These are phyloP conservation scores for Crithidia expoeki DNA, from an alignment of 208 protist genomes.

Conservation along the genomic window DNA sequence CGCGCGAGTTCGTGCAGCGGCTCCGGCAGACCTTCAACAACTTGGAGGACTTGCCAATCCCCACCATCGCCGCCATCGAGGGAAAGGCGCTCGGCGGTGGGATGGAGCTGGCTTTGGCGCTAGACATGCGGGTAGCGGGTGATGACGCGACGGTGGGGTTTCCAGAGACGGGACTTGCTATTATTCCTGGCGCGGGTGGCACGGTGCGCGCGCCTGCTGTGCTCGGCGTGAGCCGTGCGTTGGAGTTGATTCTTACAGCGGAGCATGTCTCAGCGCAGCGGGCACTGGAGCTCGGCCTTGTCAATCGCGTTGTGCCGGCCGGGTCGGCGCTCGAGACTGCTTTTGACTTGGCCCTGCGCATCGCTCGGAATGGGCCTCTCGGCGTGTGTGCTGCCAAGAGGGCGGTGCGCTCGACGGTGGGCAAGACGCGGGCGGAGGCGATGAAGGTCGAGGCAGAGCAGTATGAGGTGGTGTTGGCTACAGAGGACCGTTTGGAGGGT, in stretches of 20 bases:
- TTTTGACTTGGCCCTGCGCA: slow-evolving; percentile 47
- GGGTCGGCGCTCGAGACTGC: slow-evolving; percentile 39
- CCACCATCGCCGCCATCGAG: slow-evolving; percentile 84
- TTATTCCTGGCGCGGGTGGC: slow-evolving; percentile 94
- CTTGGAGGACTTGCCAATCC: slow-evolving; percentile 78
- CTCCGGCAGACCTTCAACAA: slow-evolving; percentile 73
- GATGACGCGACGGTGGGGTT: slow-evolving; percentile 65
- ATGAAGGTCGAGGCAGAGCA: slow-evolving; percentile 77
- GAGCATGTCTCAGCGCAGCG: slow-evolving; percentile 51
- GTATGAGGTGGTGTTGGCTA: slow-evolving; percentile 87
- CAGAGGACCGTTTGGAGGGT: slow-evolving; percentile 90
- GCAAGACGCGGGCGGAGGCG: slow-evolving; percentile 54
- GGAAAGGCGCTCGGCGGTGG: slow-evolving; percentile 92
- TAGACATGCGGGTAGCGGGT: slow-evolving; percentile 81
- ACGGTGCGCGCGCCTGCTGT: slow-evolving; percentile 82
- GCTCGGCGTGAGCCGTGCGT: slow-evolving; percentile 81
- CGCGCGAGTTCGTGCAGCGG: slow-evolving; percentile 69
- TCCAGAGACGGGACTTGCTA: slow-evolving; percentile 89
- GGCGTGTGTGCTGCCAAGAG: slow-evolving; percentile 85
- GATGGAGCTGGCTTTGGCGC: slow-evolving; percentile 84
- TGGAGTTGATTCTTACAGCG: slow-evolving; percentile 92
- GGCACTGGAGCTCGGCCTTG: slow-evolving; percentile 70
- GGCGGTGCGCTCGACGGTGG: slow-evolving; percentile 70
- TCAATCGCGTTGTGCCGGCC: slow-evolving; percentile 73
- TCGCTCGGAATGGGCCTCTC: slow-evolving; percentile 80